Evolutionary conservation across 805 yeast species (phyloP).

Genomic region (Diddensiella caesifluorescens): DNA sequence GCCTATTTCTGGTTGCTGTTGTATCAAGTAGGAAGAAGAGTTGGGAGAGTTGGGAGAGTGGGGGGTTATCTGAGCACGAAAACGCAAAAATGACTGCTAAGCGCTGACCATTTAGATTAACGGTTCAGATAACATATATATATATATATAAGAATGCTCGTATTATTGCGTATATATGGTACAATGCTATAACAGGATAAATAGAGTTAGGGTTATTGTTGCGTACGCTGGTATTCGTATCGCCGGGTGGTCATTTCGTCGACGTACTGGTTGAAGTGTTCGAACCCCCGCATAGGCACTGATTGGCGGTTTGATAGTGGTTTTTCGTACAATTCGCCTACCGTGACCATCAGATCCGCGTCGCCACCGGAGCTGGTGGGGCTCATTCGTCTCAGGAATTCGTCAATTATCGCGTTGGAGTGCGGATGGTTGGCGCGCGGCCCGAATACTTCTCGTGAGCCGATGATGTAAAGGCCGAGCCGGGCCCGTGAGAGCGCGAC

Average conservation of each 20-base stretch:
- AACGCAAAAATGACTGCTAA: too few species aligned
- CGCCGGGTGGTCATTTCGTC: constrained; percentile 31
- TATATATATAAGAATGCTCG: too few species aligned
- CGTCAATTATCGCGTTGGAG: background rate
- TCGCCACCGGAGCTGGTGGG: background rate
- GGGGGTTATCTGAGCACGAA: too few species aligned
- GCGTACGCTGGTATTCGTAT: constrained; percentile 19
- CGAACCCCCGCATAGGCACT: constrained; percentile 29
- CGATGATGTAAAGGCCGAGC: constrained; percentile 35
- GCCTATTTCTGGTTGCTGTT: too few species aligned
- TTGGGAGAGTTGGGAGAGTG: too few species aligned
- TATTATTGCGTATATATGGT: too few species aligned
- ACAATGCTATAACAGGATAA: too few species aligned
- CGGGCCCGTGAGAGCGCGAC: constrained; percentile 31
- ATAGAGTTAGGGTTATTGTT: too few species aligned
- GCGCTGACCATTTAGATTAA: too few species aligned
- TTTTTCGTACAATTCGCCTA: constrained; percentile 31
- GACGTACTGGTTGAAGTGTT: constrained; percentile 32
- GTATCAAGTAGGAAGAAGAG: too few species aligned
- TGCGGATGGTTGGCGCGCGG: too few species aligned
- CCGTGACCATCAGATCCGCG: constrained; percentile 22
- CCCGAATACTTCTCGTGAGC: constrained; percentile 16
- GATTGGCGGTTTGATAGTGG: constrained; percentile 6
- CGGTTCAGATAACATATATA: too few species aligned
- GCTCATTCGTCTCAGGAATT: background rate